Evolutionary conservation across 441 rosid species (phyloP).

Genomic region (Populus hybrid): DNA sequence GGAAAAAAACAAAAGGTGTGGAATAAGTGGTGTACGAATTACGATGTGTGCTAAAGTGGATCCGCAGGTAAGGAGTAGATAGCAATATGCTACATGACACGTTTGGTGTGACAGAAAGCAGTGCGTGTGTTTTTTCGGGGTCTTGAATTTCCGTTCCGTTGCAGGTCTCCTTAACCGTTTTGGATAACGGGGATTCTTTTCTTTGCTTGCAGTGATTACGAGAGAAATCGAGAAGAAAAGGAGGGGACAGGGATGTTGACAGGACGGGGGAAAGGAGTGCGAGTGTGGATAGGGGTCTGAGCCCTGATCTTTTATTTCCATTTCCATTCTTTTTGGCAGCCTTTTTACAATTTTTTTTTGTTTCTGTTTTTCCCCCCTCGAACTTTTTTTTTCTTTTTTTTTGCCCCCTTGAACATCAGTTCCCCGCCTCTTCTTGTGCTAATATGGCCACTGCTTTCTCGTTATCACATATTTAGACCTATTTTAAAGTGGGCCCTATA

Average conservation of each 20-base stretch:
- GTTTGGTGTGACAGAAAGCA: not conserved
- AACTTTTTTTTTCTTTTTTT: too few relatives aligned
- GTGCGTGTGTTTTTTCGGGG: too few relatives aligned
- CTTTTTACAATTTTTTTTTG: not conserved
- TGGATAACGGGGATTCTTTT: slow-evolving; percentile 23
- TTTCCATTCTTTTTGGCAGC: slow-evolving; percentile 39
- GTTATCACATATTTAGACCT: not conserved
- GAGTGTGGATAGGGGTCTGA: not conserved
- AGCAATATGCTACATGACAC: not conserved
- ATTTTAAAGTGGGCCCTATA: not conserved
- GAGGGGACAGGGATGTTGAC: slow-evolving; percentile 27
- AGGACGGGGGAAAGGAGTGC: slow-evolving; percentile 16
- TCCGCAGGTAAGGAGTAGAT: too few relatives aligned
- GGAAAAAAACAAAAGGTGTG: too few relatives aligned
- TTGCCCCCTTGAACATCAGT: not conserved
- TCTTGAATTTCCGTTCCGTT: too few relatives aligned
- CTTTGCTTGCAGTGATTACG: not conserved
- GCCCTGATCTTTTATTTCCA: slow-evolving; percentile 28
- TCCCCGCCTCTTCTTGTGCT: not conserved
- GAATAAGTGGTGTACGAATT: too few relatives aligned
- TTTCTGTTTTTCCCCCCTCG: not conserved
- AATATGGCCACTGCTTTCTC: not conserved
- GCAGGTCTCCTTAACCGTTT: not conserved
- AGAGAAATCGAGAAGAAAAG: slow-evolving; percentile 19
- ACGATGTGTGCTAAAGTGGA: too few relatives aligned